These are phyloP conservation scores for Phialocephala sp. DNA, from an alignment of 2,329 filamentous ascomycete species.

Conservation along the genomic window DNA sequence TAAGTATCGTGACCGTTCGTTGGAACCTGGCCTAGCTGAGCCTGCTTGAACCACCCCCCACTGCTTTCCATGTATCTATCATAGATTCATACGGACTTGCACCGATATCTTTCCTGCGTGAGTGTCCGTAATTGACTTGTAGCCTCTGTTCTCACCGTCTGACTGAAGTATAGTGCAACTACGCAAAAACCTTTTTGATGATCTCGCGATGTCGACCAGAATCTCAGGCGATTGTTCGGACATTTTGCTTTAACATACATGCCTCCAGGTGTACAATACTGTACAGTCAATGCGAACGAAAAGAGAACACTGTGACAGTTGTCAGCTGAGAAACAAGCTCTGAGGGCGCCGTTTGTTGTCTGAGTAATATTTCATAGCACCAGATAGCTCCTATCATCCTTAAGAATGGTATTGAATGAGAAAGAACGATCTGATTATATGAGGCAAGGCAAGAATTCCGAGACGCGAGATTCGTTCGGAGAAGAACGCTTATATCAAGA, in stretches of 20 bases:
- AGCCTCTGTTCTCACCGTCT: too few species aligned
- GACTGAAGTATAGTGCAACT: too few species aligned
- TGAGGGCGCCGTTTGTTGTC: background rate
- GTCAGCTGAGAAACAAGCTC: too few species aligned
- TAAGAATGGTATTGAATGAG: background rate
- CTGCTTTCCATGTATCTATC: background rate
- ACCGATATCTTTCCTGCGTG: too few species aligned
- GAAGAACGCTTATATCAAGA: background rate
- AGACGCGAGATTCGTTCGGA: background rate
- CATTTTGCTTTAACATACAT: background rate
- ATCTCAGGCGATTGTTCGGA: background rate
- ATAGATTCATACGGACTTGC: too few species aligned
- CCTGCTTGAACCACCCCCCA: background rate
- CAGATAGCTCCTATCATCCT: background rate
- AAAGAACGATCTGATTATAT: background rate
- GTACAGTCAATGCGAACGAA: background rate
- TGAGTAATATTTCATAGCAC: too few species aligned
- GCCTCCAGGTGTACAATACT: background rate
- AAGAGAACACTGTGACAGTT: too few species aligned
- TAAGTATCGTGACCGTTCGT: background rate
- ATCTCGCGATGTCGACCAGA: background rate
- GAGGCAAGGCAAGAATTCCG: background rate
- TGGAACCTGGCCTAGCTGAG: background rate
- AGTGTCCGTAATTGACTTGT: background rate
- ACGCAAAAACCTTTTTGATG: background rate